These are phyloP conservation scores for Pythium phragmitis DNA, from an alignment of 352 stramenopile genomes.

Conservation along the genomic window DNA sequence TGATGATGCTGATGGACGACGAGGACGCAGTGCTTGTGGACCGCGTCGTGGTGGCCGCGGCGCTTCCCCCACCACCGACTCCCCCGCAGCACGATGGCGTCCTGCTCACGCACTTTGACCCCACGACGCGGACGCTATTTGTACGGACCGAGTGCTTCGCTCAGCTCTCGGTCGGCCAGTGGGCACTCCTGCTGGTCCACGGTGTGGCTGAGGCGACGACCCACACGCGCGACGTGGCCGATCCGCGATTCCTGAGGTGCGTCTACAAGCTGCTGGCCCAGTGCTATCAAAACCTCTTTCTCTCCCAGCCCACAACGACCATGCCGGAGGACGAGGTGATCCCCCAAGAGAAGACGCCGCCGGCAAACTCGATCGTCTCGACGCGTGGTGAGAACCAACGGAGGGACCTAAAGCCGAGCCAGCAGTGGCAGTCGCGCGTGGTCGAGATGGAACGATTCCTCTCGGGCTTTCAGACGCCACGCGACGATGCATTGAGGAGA, in stretches of 20 bases:
- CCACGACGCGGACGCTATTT: slow-evolving; percentile 31
- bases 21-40: background rate
- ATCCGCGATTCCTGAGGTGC: slow-evolving; percentile 46
- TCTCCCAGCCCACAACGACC: slow-evolving; percentile 14
- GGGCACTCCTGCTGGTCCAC: slow-evolving; percentile 56
- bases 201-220: slow-evolving; percentile 39
- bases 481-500: background rate
- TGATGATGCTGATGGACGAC: background rate
- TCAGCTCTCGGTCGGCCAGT: slow-evolving; percentile 45
- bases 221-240: slow-evolving; percentile 37
- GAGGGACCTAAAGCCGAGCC: background rate
- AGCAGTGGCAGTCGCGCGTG: slow-evolving; percentile 46
- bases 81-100: background rate
- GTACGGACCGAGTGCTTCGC: slow-evolving; percentile 33
- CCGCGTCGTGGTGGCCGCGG: slow-evolving; percentile 10
- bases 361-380: no score
- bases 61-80: background rate
- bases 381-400: no score
- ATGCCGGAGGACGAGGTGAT: no score
- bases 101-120: slow-evolving; percentile 23
- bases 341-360: no score
- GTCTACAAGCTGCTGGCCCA: slow-evolving; percentile 53
- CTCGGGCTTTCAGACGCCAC: slow-evolving; percentile 16
- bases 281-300: slow-evolving; percentile 65
- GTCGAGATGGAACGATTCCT: slow-evolving; percentile 59